A percentile compares a stretch with the other conserved stretches of the same genome.
Conservation (phyloP, 345 rosid genomes). For the Pugionium cornutum region DNA sequence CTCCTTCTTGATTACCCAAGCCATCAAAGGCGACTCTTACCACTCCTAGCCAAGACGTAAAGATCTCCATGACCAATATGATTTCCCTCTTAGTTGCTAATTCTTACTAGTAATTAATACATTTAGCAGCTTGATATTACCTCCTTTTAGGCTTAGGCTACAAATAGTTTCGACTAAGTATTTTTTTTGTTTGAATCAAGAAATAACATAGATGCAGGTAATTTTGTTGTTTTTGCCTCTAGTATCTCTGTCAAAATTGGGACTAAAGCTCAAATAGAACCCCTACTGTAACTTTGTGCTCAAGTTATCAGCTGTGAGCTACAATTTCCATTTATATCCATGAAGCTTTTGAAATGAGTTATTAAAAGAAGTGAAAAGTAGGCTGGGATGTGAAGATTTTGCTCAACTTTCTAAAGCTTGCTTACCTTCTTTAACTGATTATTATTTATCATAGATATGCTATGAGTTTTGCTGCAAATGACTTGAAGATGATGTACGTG, state of each 20-base stretch:
- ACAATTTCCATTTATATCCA: neutral
- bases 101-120: neutral
- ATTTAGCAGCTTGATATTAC: neutral
- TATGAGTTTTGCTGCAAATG: slow-evolving; percentile 71
- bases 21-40: slow-evolving; percentile 89
- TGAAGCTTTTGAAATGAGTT: neutral
- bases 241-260: neutral
- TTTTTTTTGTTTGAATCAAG: neutral
- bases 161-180: neutral
- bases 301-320: slow-evolving; percentile 1
- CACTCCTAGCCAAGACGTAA: slow-evolving; percentile 93
- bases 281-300: slow-evolving; percentile 6
- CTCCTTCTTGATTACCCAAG: slow-evolving; percentile 92
- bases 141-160: neutral
- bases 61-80: slow-evolving; percentile 25
- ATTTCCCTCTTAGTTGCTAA: neutral
- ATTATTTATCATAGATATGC: slow-evolving; percentile 61
- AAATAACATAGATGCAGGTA: neutral
- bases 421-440: neutral
- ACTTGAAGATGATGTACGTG: slow-evolving; percentile 74
- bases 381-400: neutral
- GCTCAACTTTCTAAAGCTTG: neutral
- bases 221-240: neutral
- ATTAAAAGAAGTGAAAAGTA: neutral
- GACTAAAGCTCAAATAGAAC: neutral